These are phyloP conservation scores for Microcera coccophila DNA, from an alignment of 2,329 filamentous ascomycete genomes.

Conservation along the genomic window DNA sequence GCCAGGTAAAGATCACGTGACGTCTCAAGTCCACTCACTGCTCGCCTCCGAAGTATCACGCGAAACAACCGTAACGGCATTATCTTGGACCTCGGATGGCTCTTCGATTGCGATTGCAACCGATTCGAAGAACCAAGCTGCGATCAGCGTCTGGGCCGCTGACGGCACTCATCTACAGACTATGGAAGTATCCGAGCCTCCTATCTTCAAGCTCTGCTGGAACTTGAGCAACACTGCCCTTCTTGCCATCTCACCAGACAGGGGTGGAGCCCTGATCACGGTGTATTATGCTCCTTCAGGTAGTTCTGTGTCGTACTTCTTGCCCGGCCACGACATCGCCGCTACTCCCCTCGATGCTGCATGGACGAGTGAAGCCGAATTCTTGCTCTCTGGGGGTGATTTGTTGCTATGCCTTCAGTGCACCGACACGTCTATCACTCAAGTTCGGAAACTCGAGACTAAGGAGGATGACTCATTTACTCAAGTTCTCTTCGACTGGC, in stretches of 20 bases:
- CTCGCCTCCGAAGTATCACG: slow-evolving; percentile 51
- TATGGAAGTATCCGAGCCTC: slow-evolving; percentile 57
- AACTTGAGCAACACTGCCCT: slow-evolving; percentile 54
- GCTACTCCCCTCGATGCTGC: slow-evolving; percentile 53
- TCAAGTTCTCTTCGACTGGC: slow-evolving; percentile 54
- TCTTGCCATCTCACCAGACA: slow-evolving; percentile 54
- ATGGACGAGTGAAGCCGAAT: slow-evolving; percentile 57
- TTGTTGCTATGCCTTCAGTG: slow-evolving; percentile 48
- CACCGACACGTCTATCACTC: slow-evolving; percentile 44
- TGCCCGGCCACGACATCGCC: slow-evolving; percentile 49
- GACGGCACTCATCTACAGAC: slow-evolving; percentile 51
- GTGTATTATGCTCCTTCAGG: slow-evolving; percentile 46
- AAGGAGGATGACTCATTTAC: slow-evolving; percentile 51
- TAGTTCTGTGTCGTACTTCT: slow-evolving; percentile 45
- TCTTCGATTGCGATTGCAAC: slow-evolving; percentile 55
- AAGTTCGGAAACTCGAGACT: slow-evolving; percentile 48
- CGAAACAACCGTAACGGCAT: slow-evolving; percentile 52
- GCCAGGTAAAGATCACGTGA: slow-evolving; percentile 40
- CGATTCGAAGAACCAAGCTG: slow-evolving; percentile 48
- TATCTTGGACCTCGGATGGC: slow-evolving; percentile 59
- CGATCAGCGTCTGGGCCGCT: slow-evolving; percentile 53
- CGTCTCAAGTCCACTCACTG: slow-evolving; percentile 37
- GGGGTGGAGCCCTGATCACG: slow-evolving; percentile 52
- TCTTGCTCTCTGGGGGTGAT: slow-evolving; percentile 57
- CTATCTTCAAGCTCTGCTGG: slow-evolving; percentile 60